phyloP scores from a whole-genome alignment of 164 flowering plant genomes.

The Taxillus chinensis region DNA sequence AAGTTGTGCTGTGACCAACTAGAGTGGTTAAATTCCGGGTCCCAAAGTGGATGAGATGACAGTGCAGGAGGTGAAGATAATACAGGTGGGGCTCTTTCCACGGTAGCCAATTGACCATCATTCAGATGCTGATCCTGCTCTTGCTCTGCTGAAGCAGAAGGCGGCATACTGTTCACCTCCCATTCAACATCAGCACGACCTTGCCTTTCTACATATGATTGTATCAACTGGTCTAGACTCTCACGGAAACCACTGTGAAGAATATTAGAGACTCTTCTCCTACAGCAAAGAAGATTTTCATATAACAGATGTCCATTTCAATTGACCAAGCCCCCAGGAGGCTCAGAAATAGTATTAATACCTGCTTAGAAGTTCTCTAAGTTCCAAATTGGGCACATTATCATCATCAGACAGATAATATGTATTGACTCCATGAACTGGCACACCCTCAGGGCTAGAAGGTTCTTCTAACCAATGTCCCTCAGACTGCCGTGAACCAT shows the following conservation, averaged over 20 bases:
- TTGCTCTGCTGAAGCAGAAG: slow-evolving; percentile 29
- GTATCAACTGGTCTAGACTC: slow-evolving; percentile 72
- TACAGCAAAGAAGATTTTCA: slow-evolving; percentile 18
- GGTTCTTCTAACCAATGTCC: slow-evolving; percentile 29
- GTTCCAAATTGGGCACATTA: slow-evolving; percentile 32
- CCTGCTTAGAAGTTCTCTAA: slow-evolving; percentile 59
- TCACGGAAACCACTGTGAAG: slow-evolving; percentile 84
- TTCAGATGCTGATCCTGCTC: slow-evolving; percentile 45
- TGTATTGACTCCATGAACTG: slow-evolving; percentile 23
- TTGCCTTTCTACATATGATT: slow-evolving; percentile 81
- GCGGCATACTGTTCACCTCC: slow-evolving; percentile 43
- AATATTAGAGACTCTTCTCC: slow-evolving; percentile 93
- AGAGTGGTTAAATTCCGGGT: slow-evolving; percentile 35
- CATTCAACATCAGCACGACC: slow-evolving; percentile 47
- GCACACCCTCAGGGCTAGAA: slow-evolving; percentile 17
- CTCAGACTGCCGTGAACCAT: slow-evolving; percentile 26
- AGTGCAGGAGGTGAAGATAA: slow-evolving; percentile 34
- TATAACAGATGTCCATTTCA: background rate
- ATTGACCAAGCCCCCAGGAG: slow-evolving; percentile 5
- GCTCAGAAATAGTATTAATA: slow-evolving; percentile 6
- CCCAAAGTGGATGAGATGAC: slow-evolving; percentile 53
- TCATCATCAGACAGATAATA: slow-evolving; percentile 47
- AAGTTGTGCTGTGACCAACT: slow-evolving; percentile 44
- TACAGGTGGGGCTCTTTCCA: slow-evolving; percentile 23
- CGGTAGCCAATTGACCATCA: slow-evolving; percentile 30